Base-by-base conservation (phyloP, 179 eudicot genomes). In the Nepenthes alata region DNA sequence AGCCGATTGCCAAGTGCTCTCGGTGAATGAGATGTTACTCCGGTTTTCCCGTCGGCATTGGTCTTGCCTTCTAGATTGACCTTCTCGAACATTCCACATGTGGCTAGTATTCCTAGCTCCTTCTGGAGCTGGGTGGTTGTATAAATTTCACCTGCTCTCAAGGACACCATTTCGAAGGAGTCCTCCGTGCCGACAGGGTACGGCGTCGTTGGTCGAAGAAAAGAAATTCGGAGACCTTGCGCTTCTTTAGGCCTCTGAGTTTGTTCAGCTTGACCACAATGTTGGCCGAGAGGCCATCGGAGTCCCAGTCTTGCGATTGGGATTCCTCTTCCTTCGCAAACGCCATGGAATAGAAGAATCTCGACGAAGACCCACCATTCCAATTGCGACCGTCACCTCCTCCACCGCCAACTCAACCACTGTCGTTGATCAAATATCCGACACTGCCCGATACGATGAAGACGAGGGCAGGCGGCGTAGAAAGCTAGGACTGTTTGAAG, bases 11-110 rank as follows among this genome's bases (percentile, higher is more conserved):
- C 98, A 91, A 1, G 89, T 86, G 13, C 93, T 86, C 75, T 89
- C 98, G 0, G 72, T 65, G 48, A 91, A 91, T 2, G 83, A 72
- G 34, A 89, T 81, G 0, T 80, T 13, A 89, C 57, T 3, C 69
- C 83, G 10, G 89, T 14, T 2, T 87, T 72, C 1, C 97, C 98
- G 49, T 91, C 89, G 0, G 98, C 80, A 3, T 89, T 89, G 10
- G 96, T 83, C 55, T 83, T 89, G 5, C 77, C 83, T 47, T 91
- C 95, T 16, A 91, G 69, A 67, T 89, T 89, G 16, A 91, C 93
- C 58, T 81, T 81, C 65, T 91, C 98, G 14, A 89, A 91, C 98
- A 89, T 89, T 2, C 96, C 95, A 49, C 95, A 84, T 14, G 88
- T 81, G 12, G 85, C 80, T 14, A 89, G 74, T 13, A 84, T 84